Percentiles rank a stretch among this genome's conserved stretches.
These are phyloP conservation scores for Parafenestella ontariensis DNA, from an alignment of 2,329 filamentous ascomycete genomes.

Conservation along the genomic window DNA sequence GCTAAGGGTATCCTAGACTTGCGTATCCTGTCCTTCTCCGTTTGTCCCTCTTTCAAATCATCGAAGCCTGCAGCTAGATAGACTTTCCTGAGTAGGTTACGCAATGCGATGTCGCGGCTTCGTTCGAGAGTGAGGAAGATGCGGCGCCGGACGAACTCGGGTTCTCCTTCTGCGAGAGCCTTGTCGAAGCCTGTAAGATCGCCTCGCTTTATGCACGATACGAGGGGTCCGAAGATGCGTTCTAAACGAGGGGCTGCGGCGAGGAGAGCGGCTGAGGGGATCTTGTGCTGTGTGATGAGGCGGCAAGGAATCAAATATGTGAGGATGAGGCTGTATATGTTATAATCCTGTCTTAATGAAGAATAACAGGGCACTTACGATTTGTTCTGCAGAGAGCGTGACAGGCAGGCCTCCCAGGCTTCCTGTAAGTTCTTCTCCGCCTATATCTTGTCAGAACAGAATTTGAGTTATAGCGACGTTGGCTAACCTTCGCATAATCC, in stretches of 20 bases:
- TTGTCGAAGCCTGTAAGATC: conserved; percentile 84
- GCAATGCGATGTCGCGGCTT: conserved; percentile 86
- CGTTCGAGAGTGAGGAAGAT: conserved; percentile 96
- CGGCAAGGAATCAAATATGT: conserved; percentile 95
- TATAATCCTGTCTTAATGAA: neutral
- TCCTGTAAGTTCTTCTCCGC: conserved; percentile 67
- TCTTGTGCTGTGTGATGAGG: conserved; percentile 82
- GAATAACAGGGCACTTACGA: conserved; percentile 65
- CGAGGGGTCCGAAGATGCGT: conserved; percentile 78
- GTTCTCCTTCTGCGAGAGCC: conserved; percentile 80
- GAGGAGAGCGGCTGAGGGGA: conserved; percentile 77
- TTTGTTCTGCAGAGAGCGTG: conserved; percentile 74
- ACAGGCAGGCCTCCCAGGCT: conserved; percentile 84
- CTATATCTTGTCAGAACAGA: conserved; percentile 29
- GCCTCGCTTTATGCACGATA: conserved; percentile 78
- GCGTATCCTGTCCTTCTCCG: conserved; percentile 66
- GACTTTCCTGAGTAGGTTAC: conserved; percentile 91
- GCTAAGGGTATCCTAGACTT: conserved; percentile 79
- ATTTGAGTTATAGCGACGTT: neutral
- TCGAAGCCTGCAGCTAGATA: conserved; percentile 83
- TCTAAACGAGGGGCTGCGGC: conserved; percentile 78
- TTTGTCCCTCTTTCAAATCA: conserved; percentile 72
- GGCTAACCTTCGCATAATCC: conserved; percentile 78
- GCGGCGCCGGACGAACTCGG: conserved; percentile 90
- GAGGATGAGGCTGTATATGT: conserved; percentile 73